Conservation (phyloP, 2,329 filamentous ascomycete species). For the Scedosporium boydii region DNA sequence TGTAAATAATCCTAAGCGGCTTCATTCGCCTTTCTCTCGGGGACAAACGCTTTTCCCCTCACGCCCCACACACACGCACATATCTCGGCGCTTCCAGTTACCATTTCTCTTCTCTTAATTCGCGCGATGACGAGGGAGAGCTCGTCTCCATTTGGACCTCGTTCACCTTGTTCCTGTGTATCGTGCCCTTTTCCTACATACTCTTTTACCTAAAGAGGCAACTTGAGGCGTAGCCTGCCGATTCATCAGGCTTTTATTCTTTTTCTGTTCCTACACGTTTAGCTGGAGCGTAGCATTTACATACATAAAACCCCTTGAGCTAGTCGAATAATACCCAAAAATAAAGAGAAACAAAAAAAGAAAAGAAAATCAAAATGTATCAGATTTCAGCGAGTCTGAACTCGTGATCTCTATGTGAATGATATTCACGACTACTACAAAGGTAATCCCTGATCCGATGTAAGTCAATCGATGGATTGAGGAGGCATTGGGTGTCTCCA, state of each 20-base stretch:
- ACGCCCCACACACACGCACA: background rate
- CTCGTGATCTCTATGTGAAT: background rate
- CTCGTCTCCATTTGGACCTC: background rate
- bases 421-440: too few species aligned
- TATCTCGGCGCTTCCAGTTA: background rate
- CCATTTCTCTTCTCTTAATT: background rate
- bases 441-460: background rate
- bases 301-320: background rate
- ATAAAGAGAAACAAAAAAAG: background rate
- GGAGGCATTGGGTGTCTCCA: background rate
- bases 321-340: slow-evolving; percentile 4
- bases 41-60: background rate
- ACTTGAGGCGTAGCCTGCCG: background rate
- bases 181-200: background rate
- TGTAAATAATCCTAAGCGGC: slow-evolving; percentile 34
- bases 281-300: background rate
- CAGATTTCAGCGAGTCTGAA: background rate
- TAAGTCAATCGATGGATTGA: background rate
- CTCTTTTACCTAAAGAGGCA: background rate
- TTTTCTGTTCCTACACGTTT: background rate
- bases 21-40: background rate
- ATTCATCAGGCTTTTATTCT: too few species aligned
- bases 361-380: background rate
- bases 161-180: background rate
- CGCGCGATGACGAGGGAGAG: background rate